Evolutionary conservation across 371 early-diverging fungal genomes (phyloP), one percentile per base, ranked within the genome.

Genomic region (Funneliformis caledonium): DNA sequence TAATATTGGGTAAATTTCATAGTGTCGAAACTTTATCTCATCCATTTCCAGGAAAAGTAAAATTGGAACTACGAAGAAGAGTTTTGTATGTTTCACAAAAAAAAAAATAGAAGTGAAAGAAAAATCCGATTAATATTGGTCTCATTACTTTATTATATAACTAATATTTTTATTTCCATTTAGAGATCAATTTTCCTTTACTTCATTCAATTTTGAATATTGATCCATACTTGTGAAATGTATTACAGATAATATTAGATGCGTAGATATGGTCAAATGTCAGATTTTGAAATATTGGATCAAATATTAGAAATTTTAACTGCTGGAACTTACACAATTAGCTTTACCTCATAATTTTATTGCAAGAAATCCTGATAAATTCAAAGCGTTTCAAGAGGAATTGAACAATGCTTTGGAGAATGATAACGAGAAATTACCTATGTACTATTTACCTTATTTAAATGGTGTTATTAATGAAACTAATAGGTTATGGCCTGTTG

Each of bases 391-490:
- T n/a, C 22, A 45, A 50, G n/a, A n/a, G 12, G 78, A 78, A 10
- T 37, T 78, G 2, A 56, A 78, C 37, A 33, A 47, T 47, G 31
- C 48, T 1, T 68, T 68, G 8, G 42, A 9, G 6, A 43, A 16
- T 42, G 10, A 11, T n/a, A 64, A 65, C 7, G 72, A 60, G 12
- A 64, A 59, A 22, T 43, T 67, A 43, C 80, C 72, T n/a, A 76
- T 33, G 5, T 69, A 70, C 60, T 70, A 80, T 16, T 80, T 82
- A 47, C 74, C 47, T 8, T 80, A 73, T 59, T 45, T 82, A 50
- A 68, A 77, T 19, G 75, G 76, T 16, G 80, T 82, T 33, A 82
- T 82, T 60, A 73, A 76, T 22, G 82, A 82, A 52, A 65, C 80
- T 16, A 64, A 80, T 76, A 72, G 82, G 45, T 61, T 80, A 42